phyloP scores from a whole-genome alignment of 2,329 filamentous ascomycete species.

The Sclerotiophoma versabilis region DNA sequence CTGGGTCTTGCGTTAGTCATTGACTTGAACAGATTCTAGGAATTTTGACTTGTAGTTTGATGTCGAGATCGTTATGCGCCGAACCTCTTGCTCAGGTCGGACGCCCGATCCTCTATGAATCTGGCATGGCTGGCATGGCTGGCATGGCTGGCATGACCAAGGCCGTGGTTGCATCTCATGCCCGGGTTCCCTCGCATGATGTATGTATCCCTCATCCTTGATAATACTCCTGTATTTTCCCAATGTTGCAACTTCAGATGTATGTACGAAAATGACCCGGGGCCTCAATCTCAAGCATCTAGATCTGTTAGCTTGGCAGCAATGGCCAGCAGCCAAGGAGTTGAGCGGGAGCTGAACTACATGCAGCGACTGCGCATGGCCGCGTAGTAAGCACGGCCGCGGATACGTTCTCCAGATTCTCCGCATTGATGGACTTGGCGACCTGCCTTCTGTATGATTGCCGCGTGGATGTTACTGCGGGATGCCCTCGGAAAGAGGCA shows the following conservation, averaged over 20 bases:
- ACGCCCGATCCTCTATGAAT: neutral
- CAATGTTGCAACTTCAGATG: neutral
- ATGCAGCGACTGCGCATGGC: neutral
- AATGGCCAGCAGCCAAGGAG: neutral
- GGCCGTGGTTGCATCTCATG: neutral
- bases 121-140: neutral
- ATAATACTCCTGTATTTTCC: neutral
- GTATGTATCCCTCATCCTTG: neutral
- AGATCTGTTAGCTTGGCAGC: slow-evolving; percentile 4
- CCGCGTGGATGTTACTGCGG: slow-evolving; percentile 3
- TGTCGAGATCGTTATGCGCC: neutral
- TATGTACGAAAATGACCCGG: slow-evolving; percentile 7
- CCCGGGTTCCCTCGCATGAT: neutral
- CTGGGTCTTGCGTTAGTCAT: no score
- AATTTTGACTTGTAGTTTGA: neutral
- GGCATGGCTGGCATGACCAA: neutral
- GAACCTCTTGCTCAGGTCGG: neutral
- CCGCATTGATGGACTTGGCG: slow-evolving; percentile 3
- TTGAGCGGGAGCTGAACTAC: neutral
- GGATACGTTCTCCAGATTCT: slow-evolving; percentile 12
- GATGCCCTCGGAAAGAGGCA: neutral
- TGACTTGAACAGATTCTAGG: neutral
- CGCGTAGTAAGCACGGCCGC: slow-evolving; percentile 10
- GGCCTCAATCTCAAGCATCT: neutral
- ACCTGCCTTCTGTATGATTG: neutral